Evolutionary conservation across 495 filamentous ascomycete species (phyloP), one percentile per base, ranked within the genome.

Genomic region (Talaromyces adpressus): DNA sequence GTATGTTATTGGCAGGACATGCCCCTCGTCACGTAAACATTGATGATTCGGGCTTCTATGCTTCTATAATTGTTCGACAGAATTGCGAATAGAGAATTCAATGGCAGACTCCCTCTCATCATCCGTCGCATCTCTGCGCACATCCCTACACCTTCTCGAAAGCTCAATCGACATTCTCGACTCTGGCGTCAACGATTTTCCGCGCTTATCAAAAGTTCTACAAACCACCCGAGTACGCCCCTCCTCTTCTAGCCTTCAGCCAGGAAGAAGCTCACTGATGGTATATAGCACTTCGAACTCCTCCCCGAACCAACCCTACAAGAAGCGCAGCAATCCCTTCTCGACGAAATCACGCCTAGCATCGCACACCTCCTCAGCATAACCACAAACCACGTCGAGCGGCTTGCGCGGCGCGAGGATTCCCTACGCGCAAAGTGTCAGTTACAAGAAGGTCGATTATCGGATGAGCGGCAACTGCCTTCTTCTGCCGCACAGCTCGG

Each of bases 211-310:
- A 64, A 88, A 86, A 68, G 87, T 91, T 59, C 79, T 93, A 11
- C 81, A 86, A 70, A 87, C 83, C 23, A 90, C 88, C 25, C 75
- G 89, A 63, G 89, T 91, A 79, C 54, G 82, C 62, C 60, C 18
- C 57, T 23, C 60, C 18, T 57, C 60, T 30, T 23, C 11, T 27
- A 3, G 3, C 51, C 39, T 11, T 32, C 12, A 18, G 2, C 18
- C n/a, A 53, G 23, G 18, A 20, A 47, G 59, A 41, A 58, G 32
- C 29, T 22, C 1, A 56, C 16, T 3, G 11, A 11, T 22, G 18
- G 51, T 12, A n/a, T 54, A 49, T 66, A 91, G 87, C 90, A 92
- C 75, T 93, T 92, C 73, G 90, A 93, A 71, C 82, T 92, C 39
- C 84, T 91, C 39, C 84, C 90, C 25, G 85, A 89, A 67, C 81